Conservation (phyloP, 176 grass and related monocot species). For the Poa annua region DNA sequence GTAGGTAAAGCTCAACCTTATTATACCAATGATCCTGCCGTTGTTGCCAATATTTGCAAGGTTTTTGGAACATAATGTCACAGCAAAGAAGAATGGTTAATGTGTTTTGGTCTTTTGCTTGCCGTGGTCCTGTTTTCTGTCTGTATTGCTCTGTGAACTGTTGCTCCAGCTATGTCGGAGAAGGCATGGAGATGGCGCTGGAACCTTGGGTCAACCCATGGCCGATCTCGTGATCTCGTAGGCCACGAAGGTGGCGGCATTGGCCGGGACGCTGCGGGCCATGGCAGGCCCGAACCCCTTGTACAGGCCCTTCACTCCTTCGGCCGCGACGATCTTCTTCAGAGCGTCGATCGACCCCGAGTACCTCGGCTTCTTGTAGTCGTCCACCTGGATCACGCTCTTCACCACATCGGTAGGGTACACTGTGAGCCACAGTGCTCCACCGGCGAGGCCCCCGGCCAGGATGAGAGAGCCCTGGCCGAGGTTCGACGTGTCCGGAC, state of each 20-base stretch:
- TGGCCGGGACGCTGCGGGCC: slow-evolving; percentile 82
- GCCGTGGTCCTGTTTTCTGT: neutral
- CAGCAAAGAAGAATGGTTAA: slow-evolving; percentile 1
- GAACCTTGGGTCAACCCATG: slow-evolving; percentile 51
- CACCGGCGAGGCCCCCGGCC: slow-evolving; percentile 78
- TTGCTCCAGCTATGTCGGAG: slow-evolving; percentile 13
- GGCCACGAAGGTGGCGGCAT: slow-evolving; percentile 77
- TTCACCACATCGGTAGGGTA: slow-evolving; percentile 89
- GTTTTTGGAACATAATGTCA: neutral
- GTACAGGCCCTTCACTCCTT: slow-evolving; percentile 85
- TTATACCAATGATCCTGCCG: slow-evolving; percentile 32
- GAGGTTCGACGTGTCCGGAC: slow-evolving; percentile 64
- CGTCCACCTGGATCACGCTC: slow-evolving; percentile 95
- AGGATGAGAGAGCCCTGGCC: slow-evolving; percentile 68
- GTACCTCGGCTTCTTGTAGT: slow-evolving; percentile 86
- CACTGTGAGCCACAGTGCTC: slow-evolving; percentile 63
- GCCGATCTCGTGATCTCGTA: slow-evolving; percentile 76
- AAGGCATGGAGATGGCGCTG: neutral
- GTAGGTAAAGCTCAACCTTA: slow-evolving; percentile 24
- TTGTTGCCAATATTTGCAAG: slow-evolving; percentile 31
- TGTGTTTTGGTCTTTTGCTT: neutral
- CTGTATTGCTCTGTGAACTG: slow-evolving; percentile 9
- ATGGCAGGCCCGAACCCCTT: slow-evolving; percentile 92
- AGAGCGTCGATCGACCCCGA: slow-evolving; percentile 68
- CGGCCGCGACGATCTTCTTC: slow-evolving; percentile 74